Conservation (phyloP, 1,284 basidiomycete species). For the Violaceomyces palustris region DNA sequence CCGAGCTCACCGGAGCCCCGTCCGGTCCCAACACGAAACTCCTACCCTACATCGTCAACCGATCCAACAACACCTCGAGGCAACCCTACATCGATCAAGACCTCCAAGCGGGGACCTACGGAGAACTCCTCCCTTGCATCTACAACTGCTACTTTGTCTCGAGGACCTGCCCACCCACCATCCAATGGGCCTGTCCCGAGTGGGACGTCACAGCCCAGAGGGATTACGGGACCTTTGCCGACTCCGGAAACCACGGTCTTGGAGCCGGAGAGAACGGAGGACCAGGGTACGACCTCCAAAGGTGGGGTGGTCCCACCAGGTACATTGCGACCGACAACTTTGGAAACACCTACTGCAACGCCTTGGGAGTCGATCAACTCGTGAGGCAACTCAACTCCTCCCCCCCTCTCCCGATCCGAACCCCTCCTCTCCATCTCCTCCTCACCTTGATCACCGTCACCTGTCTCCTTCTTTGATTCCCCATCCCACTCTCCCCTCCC, state of each 20-base stretch:
- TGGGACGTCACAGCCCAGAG: conserved; percentile 50
- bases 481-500: too few species aligned
- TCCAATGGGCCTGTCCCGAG: conserved; percentile 43
- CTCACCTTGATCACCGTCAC: too few species aligned
- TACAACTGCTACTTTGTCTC: conserved; percentile 47
- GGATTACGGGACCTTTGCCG: conserved; percentile 51
- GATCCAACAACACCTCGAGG: conserved; percentile 31
- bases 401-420: too few species aligned
- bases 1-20: conserved; percentile 31
- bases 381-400: conserved; percentile 27
- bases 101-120: conserved; percentile 36
- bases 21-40: conserved; percentile 33
- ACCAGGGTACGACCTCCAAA: conserved; percentile 32
- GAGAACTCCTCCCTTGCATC: conserved; percentile 50
- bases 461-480: too few species aligned
- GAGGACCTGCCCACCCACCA: conserved; percentile 43
- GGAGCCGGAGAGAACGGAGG: conserved; percentile 45
- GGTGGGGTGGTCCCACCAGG: conserved; percentile 42
- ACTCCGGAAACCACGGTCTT: conserved; percentile 35
- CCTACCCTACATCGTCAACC: conserved; percentile 49
- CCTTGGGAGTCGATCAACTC: conserved; percentile 43
- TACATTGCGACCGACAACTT: conserved; percentile 50
- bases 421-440: too few species aligned
- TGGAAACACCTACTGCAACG: conserved; percentile 48
- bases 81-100: conserved; percentile 41